phyloP scores from a whole-genome alignment of 352 stramenopile species.

The Phytophthora agathidicida region DNA sequence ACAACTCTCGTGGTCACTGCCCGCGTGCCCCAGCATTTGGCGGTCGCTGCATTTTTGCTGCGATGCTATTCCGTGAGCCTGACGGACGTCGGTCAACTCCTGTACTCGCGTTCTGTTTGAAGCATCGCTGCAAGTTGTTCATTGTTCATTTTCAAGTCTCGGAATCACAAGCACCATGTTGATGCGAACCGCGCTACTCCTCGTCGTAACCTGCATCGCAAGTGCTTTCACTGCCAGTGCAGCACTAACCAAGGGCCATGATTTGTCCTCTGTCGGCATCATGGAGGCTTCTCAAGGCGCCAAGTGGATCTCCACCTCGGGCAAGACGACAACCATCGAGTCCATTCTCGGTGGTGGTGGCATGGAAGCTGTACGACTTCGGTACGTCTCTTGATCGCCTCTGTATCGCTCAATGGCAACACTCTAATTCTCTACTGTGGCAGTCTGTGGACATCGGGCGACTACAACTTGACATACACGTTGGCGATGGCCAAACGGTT shows the following conservation, averaged over 20 bases:
- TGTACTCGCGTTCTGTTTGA: not conserved
- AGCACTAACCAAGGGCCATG: slow-evolving; percentile 37
- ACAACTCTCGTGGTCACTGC: slow-evolving; percentile 9
- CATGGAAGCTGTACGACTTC: slow-evolving; percentile 40
- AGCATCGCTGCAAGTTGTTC: not conserved
- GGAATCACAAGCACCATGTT: slow-evolving; percentile 25
- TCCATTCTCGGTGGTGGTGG: slow-evolving; percentile 35
- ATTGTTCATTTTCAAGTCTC: slow-evolving; percentile 11
- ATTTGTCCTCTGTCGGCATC: slow-evolving; percentile 37
- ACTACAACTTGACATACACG: slow-evolving; percentile 40
- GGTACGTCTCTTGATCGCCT: slow-evolving; percentile 12
- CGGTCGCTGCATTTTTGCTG: slow-evolving; percentile 7
- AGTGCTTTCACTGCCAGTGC: slow-evolving; percentile 5
- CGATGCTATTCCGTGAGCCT: slow-evolving; percentile 1
- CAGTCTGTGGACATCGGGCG: slow-evolving; percentile 36
- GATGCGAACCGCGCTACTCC: slow-evolving; percentile 11
- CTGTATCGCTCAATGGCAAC: too few relatives aligned
- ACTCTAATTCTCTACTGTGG: not conserved
- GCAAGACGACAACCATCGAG: slow-evolving; percentile 39
- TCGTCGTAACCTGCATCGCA: slow-evolving; percentile 2
- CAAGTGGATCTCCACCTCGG: slow-evolving; percentile 32
- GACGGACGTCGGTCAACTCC: not conserved
- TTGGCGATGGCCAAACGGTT: slow-evolving; percentile 32
- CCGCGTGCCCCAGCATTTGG: too few relatives aligned
- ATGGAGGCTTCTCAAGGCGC: slow-evolving; percentile 39